phyloP scores from a whole-genome alignment of 2,329 filamentous ascomycete genomes.

The Paraphaeosphaeria minitans region DNA sequence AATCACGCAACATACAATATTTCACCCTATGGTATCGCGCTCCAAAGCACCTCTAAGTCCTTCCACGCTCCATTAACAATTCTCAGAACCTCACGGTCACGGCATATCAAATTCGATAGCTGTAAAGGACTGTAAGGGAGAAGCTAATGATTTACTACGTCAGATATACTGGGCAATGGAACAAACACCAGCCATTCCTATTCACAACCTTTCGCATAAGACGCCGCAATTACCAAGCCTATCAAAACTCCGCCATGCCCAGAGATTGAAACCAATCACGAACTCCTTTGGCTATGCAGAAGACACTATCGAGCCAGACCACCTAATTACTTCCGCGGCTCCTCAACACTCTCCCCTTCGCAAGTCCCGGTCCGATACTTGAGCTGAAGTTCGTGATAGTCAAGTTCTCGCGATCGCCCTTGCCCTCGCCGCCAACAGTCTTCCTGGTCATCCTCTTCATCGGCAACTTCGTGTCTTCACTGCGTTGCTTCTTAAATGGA shows the following conservation, averaged over 20 bases:
- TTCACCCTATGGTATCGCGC: no score
- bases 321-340: slow-evolving; percentile 38
- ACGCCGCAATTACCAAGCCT: background rate
- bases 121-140: background rate
- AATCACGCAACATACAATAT: no score
- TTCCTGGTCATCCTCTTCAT: slow-evolving; percentile 50
- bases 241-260: background rate
- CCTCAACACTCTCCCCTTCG: slow-evolving; percentile 45
- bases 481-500: slow-evolving; percentile 53
- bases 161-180: background rate
- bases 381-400: slow-evolving; percentile 47
- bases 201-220: background rate
- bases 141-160: background rate
- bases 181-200: background rate
- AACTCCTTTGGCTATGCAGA: slow-evolving; percentile 1
- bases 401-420: slow-evolving; percentile 49
- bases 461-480: slow-evolving; percentile 50
- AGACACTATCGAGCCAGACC: background rate
- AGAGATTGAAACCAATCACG: background rate
- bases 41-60: no score
- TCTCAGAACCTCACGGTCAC: no score
- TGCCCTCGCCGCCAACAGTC: slow-evolving; percentile 49
- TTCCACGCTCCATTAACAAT: no score
- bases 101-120: no score
- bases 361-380: slow-evolving; percentile 46